Percentiles rank a stretch among this genome's conserved stretches.
phyloP scores from a whole-genome alignment of 176 grass and related monocot species.

The Eleusine indica region DNA sequence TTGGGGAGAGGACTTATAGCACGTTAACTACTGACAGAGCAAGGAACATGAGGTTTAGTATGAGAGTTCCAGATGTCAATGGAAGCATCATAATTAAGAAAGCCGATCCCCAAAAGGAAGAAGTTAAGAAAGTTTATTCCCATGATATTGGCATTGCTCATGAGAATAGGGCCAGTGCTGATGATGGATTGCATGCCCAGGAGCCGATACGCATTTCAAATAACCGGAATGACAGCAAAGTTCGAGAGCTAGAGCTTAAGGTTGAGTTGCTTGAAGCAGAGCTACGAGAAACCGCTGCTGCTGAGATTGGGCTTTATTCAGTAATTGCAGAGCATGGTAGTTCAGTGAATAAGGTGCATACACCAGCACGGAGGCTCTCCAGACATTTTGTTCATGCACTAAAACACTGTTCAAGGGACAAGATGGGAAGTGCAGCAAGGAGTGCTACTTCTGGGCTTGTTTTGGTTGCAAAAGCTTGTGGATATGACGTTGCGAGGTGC shows the following conservation, averaged over 20 bases:
- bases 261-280: constrained; percentile 91
- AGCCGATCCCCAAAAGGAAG: constrained; percentile 60
- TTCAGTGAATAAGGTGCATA: constrained; percentile 94
- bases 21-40: constrained; percentile 77
- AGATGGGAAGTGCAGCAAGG: constrained; percentile 77
- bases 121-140: constrained; percentile 72
- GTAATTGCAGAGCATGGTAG: constrained; percentile 88
- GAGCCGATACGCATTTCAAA: constrained; percentile 64
- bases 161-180: constrained; percentile 38
- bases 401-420: constrained; percentile 73
- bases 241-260: constrained; percentile 78
- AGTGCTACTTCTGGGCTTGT: constrained; percentile 88
- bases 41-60: constrained; percentile 65
- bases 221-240: constrained; percentile 64
- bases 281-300: constrained; percentile 79
- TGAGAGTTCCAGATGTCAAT: constrained; percentile 58
- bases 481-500: constrained; percentile 93
- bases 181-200: constrained; percentile 53
- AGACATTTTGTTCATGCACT: constrained; percentile 73
- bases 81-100: constrained; percentile 53
- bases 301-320: constrained; percentile 90
- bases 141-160: constrained; percentile 48
- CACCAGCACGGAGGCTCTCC: constrained; percentile 85
- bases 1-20: constrained; percentile 64
- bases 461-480: constrained; percentile 88